Conservation (phyloP, 352 stramenopile genomes). For the Phytophthora lateralis region DNA sequence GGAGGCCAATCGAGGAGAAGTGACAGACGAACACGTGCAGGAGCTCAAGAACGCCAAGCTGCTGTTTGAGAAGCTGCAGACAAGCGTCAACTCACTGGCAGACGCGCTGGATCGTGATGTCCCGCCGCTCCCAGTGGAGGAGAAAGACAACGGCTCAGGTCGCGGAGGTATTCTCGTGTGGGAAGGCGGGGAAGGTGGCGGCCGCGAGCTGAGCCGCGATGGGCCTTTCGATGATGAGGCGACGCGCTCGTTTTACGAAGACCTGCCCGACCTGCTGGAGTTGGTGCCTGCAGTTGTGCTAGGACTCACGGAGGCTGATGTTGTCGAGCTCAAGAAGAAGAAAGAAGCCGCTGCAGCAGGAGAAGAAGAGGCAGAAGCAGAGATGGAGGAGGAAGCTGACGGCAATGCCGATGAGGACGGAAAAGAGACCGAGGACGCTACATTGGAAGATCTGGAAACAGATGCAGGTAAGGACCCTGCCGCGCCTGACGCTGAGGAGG, state of each 20-base stretch:
- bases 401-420: slow-evolving; percentile 44
- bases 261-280: slow-evolving; percentile 95
- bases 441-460: slow-evolving; percentile 24
- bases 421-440: slow-evolving; percentile 31
- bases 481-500: slow-evolving; percentile 19
- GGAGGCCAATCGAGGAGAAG: slow-evolving; percentile 82
- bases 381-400: slow-evolving; percentile 45
- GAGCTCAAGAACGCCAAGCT: slow-evolving; percentile 77
- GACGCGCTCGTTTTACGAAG: slow-evolving; percentile 96
- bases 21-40: slow-evolving; percentile 72
- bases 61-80: slow-evolving; percentile 88
- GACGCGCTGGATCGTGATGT: slow-evolving; percentile 83
- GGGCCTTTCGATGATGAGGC: slow-evolving; percentile 97
- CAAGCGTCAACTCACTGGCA: slow-evolving; percentile 80
- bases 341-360: slow-evolving; percentile 50
- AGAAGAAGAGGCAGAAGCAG: slow-evolving; percentile 49
- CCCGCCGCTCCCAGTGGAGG: slow-evolving; percentile 61
- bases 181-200: slow-evolving; percentile 74
- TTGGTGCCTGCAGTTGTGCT: slow-evolving; percentile 95
- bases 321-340: slow-evolving; percentile 86
- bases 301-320: slow-evolving; percentile 89
- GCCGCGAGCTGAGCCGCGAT: slow-evolving; percentile 72
- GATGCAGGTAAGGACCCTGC: slow-evolving; percentile 18
- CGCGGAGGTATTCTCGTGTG: slow-evolving; percentile 63
- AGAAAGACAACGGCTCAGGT: slow-evolving; percentile 61